Evolutionary conservation across 2,329 filamentous ascomycete genomes (phyloP).

Genomic region (Talaromyces sp.): DNA sequence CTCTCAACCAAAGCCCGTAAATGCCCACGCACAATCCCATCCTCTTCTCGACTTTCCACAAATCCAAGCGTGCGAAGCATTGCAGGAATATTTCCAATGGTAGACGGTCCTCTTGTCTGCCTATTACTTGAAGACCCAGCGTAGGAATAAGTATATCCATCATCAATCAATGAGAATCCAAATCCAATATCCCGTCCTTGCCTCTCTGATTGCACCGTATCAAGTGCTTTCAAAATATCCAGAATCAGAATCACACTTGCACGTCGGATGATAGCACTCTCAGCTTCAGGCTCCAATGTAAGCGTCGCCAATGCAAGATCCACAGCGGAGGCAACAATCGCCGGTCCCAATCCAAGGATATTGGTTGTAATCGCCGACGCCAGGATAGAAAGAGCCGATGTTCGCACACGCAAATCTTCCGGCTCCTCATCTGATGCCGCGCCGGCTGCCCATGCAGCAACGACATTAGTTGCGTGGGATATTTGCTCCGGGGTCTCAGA

Average conservation of each 20-base stretch:
- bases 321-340: constrained; percentile 39
- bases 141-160: constrained; percentile 1
- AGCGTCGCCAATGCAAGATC: constrained; percentile 45
- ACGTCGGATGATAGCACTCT: constrained; percentile 46
- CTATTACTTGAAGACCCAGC: not conserved
- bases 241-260: constrained; percentile 45
- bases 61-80: constrained; percentile 41
- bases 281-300: constrained; percentile 38
- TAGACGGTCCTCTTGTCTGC: constrained; percentile 16
- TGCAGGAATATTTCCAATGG: constrained; percentile 43
- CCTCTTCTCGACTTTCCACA: constrained; percentile 43
- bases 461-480: constrained; percentile 38
- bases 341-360: constrained; percentile 40
- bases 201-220: constrained; percentile 35
- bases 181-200: constrained; percentile 38
- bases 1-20: constrained; percentile 44
- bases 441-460: constrained; percentile 46
- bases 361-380: constrained; percentile 46
- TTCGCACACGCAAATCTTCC: constrained; percentile 47
- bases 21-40: constrained; percentile 44
- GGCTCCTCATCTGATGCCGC: constrained; percentile 40
- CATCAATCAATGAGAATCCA: constrained; percentile 41
- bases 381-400: constrained; percentile 49
- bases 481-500: constrained; percentile 38
- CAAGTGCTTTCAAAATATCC: constrained; percentile 45